Conservation (phyloP, 257 asterid species). For the Datura wrightii region DNA sequence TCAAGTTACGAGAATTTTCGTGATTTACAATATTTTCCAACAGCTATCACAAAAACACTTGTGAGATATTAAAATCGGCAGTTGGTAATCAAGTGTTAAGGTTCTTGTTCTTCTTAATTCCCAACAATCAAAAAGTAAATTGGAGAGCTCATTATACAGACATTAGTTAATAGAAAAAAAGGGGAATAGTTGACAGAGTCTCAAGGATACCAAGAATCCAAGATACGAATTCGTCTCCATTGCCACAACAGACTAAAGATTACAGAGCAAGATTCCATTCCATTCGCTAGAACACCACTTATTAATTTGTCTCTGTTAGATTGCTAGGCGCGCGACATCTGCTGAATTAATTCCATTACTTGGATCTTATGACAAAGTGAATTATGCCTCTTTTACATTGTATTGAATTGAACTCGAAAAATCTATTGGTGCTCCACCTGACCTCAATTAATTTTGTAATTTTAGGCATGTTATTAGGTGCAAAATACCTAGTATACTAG, state of each 20-base stretch:
- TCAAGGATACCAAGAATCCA: background rate
- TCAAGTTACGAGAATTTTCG: no score
- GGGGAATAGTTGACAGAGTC: background rate
- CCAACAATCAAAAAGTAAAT: no score
- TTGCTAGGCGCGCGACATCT: background rate
- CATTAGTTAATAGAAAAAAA: background rate
- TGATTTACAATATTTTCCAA: no score
- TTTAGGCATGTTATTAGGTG: background rate
- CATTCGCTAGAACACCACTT: no score
- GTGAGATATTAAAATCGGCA: no score
- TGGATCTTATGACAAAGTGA: background rate
- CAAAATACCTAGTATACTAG: background rate
- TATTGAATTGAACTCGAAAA: background rate
- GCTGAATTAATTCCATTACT: background rate
- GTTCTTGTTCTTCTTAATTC: no score
- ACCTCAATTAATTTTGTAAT: background rate
- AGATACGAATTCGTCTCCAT: background rate
- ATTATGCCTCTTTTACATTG: background rate
- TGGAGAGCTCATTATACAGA: no score
- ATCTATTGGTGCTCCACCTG: background rate
- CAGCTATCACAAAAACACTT: no score
- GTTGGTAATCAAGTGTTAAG: no score
- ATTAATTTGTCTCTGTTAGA: no score
- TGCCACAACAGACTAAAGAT: background rate
- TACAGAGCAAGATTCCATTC: no score